phyloP scores from a whole-genome alignment of 2,329 filamentous ascomycete species.

The Colletotrichum somersetense region DNA sequence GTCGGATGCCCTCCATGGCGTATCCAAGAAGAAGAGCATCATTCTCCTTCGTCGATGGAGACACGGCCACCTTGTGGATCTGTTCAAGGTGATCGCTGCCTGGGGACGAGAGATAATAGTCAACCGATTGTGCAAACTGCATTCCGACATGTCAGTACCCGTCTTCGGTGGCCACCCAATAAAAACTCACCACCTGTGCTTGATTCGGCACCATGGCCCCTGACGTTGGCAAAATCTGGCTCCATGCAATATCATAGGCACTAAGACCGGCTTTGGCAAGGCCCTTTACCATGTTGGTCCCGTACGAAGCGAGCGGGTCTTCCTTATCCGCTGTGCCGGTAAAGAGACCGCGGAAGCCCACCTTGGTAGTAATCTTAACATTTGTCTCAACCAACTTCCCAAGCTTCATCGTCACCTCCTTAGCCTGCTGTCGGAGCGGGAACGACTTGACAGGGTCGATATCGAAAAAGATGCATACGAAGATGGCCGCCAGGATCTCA shows the following conservation, averaged over 20 bases:
- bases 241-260: constrained; percentile 76
- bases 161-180: not conserved
- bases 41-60: constrained; percentile 66
- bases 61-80: constrained; percentile 70
- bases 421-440: constrained; percentile 69
- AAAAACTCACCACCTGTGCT: constrained; percentile 69
- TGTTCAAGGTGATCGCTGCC: constrained; percentile 69
- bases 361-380: constrained; percentile 68
- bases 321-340: constrained; percentile 63
- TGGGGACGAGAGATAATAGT: constrained; percentile 75
- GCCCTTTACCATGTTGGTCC: constrained; percentile 73
- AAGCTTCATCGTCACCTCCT: constrained; percentile 69
- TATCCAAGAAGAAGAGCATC: constrained; percentile 77
- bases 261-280: constrained; percentile 74
- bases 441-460: constrained; percentile 76
- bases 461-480: constrained; percentile 74
- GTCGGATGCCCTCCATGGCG: constrained; percentile 77
- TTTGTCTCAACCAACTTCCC: constrained; percentile 73
- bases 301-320: constrained; percentile 72
- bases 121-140: constrained; percentile 78
- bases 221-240: constrained; percentile 76
- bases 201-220: constrained; percentile 78
- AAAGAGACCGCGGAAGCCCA: constrained; percentile 65
- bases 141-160: constrained; percentile 40
- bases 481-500: constrained; percentile 74